Evolutionary conservation across 257 asterid species (phyloP).

Genomic region (Plantago ovata): DNA sequence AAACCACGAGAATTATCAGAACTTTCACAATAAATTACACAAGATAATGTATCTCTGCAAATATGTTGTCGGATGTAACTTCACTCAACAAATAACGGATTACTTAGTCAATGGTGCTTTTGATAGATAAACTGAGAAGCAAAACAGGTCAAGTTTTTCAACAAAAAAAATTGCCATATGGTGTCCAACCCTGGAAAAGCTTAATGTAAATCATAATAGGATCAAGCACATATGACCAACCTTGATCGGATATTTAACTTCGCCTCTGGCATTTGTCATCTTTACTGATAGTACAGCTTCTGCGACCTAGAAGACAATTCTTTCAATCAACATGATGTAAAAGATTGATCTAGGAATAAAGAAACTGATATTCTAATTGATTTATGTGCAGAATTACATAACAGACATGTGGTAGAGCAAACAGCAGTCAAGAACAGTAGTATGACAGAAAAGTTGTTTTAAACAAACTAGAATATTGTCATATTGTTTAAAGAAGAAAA

Average conservation of each 20-base stretch:
- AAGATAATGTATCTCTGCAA: neutral
- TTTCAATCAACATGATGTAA: neutral
- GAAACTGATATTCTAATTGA: no score
- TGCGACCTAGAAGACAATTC: slow-evolving; percentile 44
- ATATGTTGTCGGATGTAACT: neutral
- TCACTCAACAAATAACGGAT: no score
- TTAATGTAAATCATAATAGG: slow-evolving; percentile 9
- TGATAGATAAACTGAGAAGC: neutral
- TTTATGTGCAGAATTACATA: no score
- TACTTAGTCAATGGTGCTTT: no score
- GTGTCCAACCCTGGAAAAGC: no score
- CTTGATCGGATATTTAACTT: slow-evolving; percentile 84
- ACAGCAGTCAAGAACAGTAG: no score
- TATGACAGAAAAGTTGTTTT: no score
- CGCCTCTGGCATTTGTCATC: slow-evolving; percentile 88
- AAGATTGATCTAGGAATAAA: no score
- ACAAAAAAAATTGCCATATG: slow-evolving; percentile 1
- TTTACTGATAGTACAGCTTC: slow-evolving; percentile 85
- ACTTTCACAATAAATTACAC: neutral
- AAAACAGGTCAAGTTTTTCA: neutral
- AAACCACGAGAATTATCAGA: neutral
- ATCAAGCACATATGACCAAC: slow-evolving; percentile 30
- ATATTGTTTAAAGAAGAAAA: no score
- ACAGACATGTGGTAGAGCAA: no score
- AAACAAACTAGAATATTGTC: no score